Base-by-base conservation (phyloP, 2,329 filamentous ascomycete genomes). In the Aureobasidium sp. region DNA sequence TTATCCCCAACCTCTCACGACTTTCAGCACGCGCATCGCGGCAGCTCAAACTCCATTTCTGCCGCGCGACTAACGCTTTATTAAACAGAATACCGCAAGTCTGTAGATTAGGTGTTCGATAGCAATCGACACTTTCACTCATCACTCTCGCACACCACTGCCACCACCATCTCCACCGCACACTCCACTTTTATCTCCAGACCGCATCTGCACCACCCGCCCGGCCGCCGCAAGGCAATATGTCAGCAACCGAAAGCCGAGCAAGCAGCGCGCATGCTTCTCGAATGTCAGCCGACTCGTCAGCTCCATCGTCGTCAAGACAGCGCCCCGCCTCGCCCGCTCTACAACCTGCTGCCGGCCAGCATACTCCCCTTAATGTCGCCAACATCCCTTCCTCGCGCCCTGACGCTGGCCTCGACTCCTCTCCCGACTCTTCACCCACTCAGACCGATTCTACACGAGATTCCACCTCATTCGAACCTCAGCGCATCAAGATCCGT, bases 401-500 rank as follows among this genome's bases (percentile, higher is more conserved):
- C 34, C 25, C 57, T 25, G 37, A 25, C 25, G 13, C 60, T 36
- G 54, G 70, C 32, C 68, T 71, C 7, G 76, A 75, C 4, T 77
- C 79, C 16, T 74, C 76, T 5, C 76, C 78, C 29, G 75, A 75
- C 48, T 54, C 62, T 11, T 67, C 68, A 14, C 64, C 73, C 11
- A 66, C 67, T 49, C 66, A 65, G 55, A 69, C 61, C 14, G 41
- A 73, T 9, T 53, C 53, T n/a, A 49, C 63, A 14, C 50, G 71
- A n/a, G 65, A 67, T 36, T 69, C 71, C 53, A 67, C 73, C 16
- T 63, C 71, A 21, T 66, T 70, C 39, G 60, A 70, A 68, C 80
- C 83, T 34, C 82, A 83, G 41, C 80, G 77, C 64, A 89, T 97
- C 70, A 88, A 89, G 71, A 86, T 99, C 47, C 89, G 89, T 69